Base-by-base conservation (phyloP, 2,329 filamentous ascomycete genomes). In the Exophiala oligosperma region DNA sequence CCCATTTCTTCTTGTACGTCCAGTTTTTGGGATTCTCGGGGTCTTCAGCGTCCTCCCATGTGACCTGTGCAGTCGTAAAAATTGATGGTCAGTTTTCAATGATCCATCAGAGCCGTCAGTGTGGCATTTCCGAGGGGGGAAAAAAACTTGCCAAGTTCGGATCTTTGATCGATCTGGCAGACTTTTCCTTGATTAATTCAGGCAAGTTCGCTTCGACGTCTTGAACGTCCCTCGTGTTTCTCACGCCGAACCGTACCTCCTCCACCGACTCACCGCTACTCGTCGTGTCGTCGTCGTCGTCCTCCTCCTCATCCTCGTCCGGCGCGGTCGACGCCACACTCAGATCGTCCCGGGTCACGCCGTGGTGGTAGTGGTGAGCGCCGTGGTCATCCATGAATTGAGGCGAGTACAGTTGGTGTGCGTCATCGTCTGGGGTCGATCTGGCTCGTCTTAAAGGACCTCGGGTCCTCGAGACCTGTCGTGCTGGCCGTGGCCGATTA, bases 1-100 rank as follows among this genome's bases (percentile, higher is more conserved):
- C 71, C 85, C 84, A 87, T 70, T 86, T 87, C 67, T 77, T 80
- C 32, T 70, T 72, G 29, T 71, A 72, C 0, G 75, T 59, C 84
- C 85, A 88, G 70, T 85, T 84, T 56, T 75, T 74, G 1, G 77
- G 76, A 50, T 79, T 77, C 4, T 71, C 70, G 0, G 74, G 74
- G 54, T 79, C 77, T 52, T 84, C 75, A 3, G 81, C 79, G 0
- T 81, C 81, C 37, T 79, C 73, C 83, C 84, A 80, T 8, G 66
- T 71, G 5, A 77, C 71, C 74, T 77, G 21, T 21, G 17, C 17
- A 17, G 17, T 29, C 14, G 21, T n/a, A 48, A 37, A 17, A 17
- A 17, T 17, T 17, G 17, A 17, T 17, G 17, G 17, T 17, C 1
- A 17, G 17, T 17, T 17, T 17, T 17, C 17, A 17, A 17, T 17